phyloP scores from a whole-genome alignment of 2,329 filamentous ascomycete genomes.

The Harringtonia aguacate region DNA sequence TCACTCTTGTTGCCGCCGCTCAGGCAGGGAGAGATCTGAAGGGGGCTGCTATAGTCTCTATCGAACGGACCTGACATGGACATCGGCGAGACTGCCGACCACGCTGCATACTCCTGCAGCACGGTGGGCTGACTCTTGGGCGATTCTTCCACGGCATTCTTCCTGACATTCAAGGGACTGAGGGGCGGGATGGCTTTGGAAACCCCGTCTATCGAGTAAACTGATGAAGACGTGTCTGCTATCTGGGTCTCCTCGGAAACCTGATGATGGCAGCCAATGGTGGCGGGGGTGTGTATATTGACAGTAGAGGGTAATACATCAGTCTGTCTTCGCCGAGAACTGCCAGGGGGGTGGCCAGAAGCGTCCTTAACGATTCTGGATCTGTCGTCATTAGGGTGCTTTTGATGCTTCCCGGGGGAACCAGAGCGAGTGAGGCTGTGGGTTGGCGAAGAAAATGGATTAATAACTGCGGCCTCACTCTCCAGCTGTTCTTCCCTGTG shows the following conservation, averaged over 20 bases:
- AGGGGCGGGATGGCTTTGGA: constrained; percentile 10
- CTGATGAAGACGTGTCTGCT: constrained; percentile 16
- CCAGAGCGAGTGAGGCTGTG: background rate
- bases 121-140: constrained; percentile 1
- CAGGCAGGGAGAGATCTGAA: background rate
- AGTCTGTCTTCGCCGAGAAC: too few relatives aligned
- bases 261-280: too few relatives aligned
- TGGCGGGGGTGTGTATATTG: too few relatives aligned
- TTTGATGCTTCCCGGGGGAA: background rate
- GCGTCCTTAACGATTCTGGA: too few relatives aligned
- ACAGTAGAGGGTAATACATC: too few relatives aligned
- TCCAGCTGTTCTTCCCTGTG: too few relatives aligned
- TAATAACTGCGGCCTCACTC: too few relatives aligned
- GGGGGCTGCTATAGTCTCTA: background rate
- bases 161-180: constrained; percentile 17
- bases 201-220: constrained; percentile 20
- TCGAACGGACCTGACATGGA: background rate
- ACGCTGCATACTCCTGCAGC: constrained; percentile 11
- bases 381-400: too few relatives aligned
- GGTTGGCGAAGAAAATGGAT: background rate
- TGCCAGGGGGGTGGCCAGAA: too few relatives aligned
- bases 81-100: constrained; percentile 8
- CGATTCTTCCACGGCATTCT: constrained; percentile 3
- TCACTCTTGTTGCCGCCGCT: background rate
- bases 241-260: background rate